phyloP scores from a whole-genome alignment of 345 rosid genomes.

The Acer yangbiense region DNA sequence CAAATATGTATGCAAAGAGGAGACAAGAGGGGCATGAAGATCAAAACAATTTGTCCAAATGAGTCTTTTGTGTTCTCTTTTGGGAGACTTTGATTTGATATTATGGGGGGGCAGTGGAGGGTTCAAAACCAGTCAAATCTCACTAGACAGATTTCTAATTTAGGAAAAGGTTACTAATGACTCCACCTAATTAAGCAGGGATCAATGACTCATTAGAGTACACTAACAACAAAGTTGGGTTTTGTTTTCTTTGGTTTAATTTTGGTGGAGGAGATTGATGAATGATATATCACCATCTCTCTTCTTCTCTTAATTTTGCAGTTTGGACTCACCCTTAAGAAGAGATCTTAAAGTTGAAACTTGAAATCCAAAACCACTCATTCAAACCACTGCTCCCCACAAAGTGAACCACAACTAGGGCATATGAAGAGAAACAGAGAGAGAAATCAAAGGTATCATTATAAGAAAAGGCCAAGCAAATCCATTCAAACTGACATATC shows the following conservation, averaged over 20 bases:
- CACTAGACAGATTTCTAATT: conserved; percentile 20
- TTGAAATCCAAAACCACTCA: conserved; percentile 46
- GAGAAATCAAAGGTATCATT: conserved; percentile 23
- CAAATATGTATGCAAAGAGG: conserved; percentile 29
- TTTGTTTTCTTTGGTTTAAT: neutral
- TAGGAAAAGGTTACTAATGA: conserved; percentile 23
- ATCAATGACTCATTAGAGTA: conserved; percentile 1
- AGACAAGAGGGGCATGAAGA: conserved; percentile 5
- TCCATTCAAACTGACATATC: conserved; percentile 43
- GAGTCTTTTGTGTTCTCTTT: conserved; percentile 28
- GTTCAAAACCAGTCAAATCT: conserved; percentile 38
- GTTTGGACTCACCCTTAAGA: conserved; percentile 10
- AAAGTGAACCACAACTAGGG: neutral
- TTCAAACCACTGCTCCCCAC: conserved; percentile 34
- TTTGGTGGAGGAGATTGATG: neutral
- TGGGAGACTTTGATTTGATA: conserved; percentile 33
- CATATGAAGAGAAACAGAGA: neutral
- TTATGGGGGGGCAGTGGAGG: neutral
- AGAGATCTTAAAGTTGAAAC: conserved; percentile 36
- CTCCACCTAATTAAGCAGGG: conserved; percentile 8
- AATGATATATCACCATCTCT: neutral
- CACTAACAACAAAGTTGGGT: neutral
- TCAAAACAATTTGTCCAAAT: conserved; percentile 11
- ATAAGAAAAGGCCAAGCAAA: conserved; percentile 36
- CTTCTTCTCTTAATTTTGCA: neutral